Percentiles rank a stretch among this genome's conserved stretches.
These are phyloP conservation scores for Chrysosporium queenslandicum DNA, from an alignment of 2,329 filamentous ascomycete species.

Conservation along the genomic window DNA sequence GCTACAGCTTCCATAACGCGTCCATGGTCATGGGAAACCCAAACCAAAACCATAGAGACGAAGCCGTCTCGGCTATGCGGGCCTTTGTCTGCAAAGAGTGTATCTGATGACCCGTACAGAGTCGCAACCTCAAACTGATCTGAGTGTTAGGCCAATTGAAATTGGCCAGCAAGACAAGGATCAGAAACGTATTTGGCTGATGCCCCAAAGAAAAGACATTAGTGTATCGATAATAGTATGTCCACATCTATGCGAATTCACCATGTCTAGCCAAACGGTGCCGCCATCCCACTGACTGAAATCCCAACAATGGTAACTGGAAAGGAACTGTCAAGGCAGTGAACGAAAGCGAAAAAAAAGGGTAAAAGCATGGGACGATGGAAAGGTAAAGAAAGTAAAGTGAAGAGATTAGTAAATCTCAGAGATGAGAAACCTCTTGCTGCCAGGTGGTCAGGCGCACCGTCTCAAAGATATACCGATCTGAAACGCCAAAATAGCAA, in stretches of 20 bases:
- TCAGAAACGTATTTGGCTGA: neutral
- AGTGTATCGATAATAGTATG: neutral
- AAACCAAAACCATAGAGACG: neutral
- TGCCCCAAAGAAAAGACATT: neutral
- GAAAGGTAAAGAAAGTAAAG: constrained; percentile 10
- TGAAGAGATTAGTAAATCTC: neutral
- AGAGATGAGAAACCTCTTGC: neutral
- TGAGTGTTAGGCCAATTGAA: neutral
- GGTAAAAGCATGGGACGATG: constrained; percentile 9
- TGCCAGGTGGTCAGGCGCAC: neutral
- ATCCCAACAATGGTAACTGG: neutral
- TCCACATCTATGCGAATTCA: constrained; percentile 5
- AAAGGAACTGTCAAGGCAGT: neutral
- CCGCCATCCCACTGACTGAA: neutral
- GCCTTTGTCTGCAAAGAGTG: too few relatives aligned
- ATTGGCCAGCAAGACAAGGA: neutral
- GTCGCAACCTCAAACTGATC: too few relatives aligned
- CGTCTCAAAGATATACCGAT: neutral
- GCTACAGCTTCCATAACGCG: too few relatives aligned
- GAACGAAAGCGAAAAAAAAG: constrained; percentile 12
- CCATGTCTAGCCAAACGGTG: constrained; percentile 5
- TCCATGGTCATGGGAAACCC: too few relatives aligned
- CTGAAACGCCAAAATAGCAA: constrained; percentile 4
- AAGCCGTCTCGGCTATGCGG: neutral
- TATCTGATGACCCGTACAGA: too few relatives aligned